These are phyloP conservation scores for Rubia peregrina DNA, from an alignment of 305 asterid genomes.

Conservation along the genomic window DNA sequence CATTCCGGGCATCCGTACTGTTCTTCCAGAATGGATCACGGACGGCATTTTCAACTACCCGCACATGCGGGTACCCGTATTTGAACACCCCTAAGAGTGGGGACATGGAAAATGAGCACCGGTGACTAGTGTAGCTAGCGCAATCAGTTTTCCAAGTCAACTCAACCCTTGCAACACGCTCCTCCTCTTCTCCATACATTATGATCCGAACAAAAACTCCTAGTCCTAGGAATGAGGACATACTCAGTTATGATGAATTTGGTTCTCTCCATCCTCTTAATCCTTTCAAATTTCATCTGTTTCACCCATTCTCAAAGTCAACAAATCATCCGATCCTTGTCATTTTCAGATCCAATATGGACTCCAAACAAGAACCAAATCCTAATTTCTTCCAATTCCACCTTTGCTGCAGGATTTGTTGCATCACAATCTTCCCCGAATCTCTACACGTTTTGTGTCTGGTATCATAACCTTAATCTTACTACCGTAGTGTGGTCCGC, in stretches of 20 bases:
- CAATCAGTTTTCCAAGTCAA: slow-evolving; percentile 3
- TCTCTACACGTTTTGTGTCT: slow-evolving; percentile 58
- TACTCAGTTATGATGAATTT: slow-evolving; percentile 14
- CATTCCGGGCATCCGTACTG: too few relatives aligned
- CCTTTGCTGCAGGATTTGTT: slow-evolving; percentile 72
- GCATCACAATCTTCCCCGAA: slow-evolving; percentile 25
- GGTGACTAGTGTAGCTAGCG: not conserved
- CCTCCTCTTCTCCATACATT: not conserved
- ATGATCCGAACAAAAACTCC: not conserved
- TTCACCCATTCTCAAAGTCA: slow-evolving; percentile 32
- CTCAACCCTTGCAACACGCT: slow-evolving; percentile 7
- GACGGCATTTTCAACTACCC: too few relatives aligned
- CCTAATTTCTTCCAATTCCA: slow-evolving; percentile 48
- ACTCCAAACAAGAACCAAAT: slow-evolving; percentile 44
- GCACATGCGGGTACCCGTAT: too few relatives aligned
- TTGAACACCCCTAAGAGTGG: too few relatives aligned
- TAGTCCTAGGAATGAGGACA: not conserved
- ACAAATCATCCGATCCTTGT: slow-evolving; percentile 31
- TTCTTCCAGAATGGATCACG: too few relatives aligned
- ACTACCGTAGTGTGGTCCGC: slow-evolving; percentile 58
- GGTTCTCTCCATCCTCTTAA: slow-evolving; percentile 23
- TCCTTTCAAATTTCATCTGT: slow-evolving; percentile 20
- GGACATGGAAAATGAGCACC: not conserved
- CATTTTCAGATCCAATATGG: slow-evolving; percentile 51
- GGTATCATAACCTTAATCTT: slow-evolving; percentile 28